Evolutionary conservation across 805 yeast species (phyloP).

Genomic region (Candida sonorensis): DNA sequence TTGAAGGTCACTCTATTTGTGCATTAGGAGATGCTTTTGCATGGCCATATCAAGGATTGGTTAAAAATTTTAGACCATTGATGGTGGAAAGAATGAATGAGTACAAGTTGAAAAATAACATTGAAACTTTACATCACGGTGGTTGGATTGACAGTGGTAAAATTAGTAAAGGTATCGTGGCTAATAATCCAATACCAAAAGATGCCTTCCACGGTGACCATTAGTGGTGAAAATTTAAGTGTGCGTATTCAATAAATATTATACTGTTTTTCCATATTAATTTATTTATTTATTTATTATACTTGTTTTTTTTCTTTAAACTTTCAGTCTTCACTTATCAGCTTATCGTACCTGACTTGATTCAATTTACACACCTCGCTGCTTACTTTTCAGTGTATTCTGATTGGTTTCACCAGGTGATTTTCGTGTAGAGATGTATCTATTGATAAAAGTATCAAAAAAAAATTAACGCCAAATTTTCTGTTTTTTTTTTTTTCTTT

Average conservation of each 20-base stretch:
- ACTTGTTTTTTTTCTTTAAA: neutral
- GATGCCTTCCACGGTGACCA: conserved; percentile 28
- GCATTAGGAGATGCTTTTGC: conserved; percentile 92
- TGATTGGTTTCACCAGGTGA: too few species aligned
- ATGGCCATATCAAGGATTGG: conserved; percentile 89
- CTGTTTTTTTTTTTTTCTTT: too few species aligned
- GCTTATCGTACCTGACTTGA: too few species aligned
- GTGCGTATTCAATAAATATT: too few species aligned
- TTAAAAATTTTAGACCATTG: conserved; percentile 77
- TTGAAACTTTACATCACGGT: conserved; percentile 43
- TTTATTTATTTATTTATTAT: conserved; percentile 3
- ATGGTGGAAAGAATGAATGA: conserved; percentile 69
- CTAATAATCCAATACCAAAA: conserved; percentile 50
- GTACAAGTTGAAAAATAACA: conserved; percentile 42
- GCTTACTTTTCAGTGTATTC: too few species aligned
- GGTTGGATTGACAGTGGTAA: conserved; percentile 69
- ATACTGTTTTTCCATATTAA: conserved; percentile 2
- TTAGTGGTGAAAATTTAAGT: too few species aligned
- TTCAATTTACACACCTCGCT: too few species aligned
- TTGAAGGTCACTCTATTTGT: conserved; percentile 89
- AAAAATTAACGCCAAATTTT: too few species aligned
- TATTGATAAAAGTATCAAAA: too few species aligned
- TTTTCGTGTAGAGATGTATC: too few species aligned
- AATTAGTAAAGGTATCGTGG: conserved; percentile 56
- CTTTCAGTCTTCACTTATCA: conserved; percentile 1